Evolutionary conservation across 176 grass and related monocot species (phyloP).

Genomic region (Bothriochloa decipiens): DNA sequence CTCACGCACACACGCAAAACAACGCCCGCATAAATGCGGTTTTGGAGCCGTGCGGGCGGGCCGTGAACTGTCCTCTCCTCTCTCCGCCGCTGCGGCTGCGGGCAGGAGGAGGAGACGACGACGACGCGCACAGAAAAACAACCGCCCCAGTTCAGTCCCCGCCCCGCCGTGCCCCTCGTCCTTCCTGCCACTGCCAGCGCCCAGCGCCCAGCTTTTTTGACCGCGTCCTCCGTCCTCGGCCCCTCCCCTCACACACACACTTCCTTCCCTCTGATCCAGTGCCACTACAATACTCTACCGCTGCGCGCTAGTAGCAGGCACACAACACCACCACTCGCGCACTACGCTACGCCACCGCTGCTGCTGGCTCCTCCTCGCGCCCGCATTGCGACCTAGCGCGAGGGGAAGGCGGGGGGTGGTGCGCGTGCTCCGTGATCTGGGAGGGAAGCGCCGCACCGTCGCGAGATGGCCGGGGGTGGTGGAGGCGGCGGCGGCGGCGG

Average conservation of each 20-base stretch:
- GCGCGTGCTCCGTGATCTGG: conserved; percentile 22
- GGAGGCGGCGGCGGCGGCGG: conserved; percentile 59
- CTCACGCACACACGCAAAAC: conserved; percentile 48
- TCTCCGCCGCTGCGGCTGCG: background rate
- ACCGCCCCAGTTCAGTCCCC: conserved; percentile 7
- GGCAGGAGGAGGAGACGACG: background rate
- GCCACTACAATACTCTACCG: conserved; percentile 30
- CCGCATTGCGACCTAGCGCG: conserved; percentile 34
- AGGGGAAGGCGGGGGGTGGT: background rate
- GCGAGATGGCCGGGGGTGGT: conserved; percentile 67
- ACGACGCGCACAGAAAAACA: conserved; percentile 38
- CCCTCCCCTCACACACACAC: background rate
- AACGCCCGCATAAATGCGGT: conserved; percentile 53
- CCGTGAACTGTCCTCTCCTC: conserved; percentile 22
- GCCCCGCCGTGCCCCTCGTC: background rate
- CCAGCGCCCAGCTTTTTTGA: conserved; percentile 57
- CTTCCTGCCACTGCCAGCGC: background rate
- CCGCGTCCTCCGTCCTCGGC: conserved; percentile 28
- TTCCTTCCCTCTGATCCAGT: conserved; percentile 20
- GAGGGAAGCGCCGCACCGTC: conserved; percentile 30
- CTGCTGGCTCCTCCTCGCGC: background rate
- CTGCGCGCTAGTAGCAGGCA: background rate
- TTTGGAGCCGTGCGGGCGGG: conserved; percentile 49
- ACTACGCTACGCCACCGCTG: background rate
- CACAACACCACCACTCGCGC: conserved; percentile 13